Evolutionary conservation across 2,329 filamentous ascomycete genomes (phyloP).

Genomic region (Monosporascus sp.): DNA sequence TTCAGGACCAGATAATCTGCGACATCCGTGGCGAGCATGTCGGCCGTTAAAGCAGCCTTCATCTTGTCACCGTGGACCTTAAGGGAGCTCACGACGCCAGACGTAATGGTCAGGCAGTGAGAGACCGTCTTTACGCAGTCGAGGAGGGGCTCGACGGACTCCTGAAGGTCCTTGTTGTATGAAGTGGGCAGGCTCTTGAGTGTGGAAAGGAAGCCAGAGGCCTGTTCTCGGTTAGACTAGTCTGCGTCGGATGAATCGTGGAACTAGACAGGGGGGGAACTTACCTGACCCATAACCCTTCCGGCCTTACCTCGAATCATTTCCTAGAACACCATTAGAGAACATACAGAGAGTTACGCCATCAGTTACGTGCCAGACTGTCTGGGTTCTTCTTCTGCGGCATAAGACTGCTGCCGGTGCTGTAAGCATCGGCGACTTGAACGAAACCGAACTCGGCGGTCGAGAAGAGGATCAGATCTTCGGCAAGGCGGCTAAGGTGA

Average conservation of each 20-base stretch:
- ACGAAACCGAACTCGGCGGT: constrained; percentile 73
- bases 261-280: neutral
- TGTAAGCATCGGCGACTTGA: constrained; percentile 71
- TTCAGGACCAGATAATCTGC: constrained; percentile 64
- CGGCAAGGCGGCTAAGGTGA: constrained; percentile 66
- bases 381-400: constrained; percentile 83
- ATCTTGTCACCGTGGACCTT: constrained; percentile 68
- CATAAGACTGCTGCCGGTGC: constrained; percentile 71
- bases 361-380: no score
- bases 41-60: constrained; percentile 69
- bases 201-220: constrained; percentile 74
- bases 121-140: constrained; percentile 76
- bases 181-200: constrained; percentile 67
- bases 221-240: constrained; percentile 6
- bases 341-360: no score
- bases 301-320: constrained; percentile 74
- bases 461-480: constrained; percentile 72
- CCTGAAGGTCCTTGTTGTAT: constrained; percentile 92
- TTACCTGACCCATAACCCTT: constrained; percentile 31
- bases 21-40: constrained; percentile 75
- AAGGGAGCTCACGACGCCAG: constrained; percentile 60
- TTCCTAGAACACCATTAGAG: no score
- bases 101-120: constrained; percentile 78
- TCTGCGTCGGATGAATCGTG: neutral
- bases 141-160: constrained; percentile 79